Evolutionary conservation across 192 early-diverging fungal species (phyloP), one percentile per base, ranked within the genome.

Genomic region (Cladochytrium replicatum): DNA sequence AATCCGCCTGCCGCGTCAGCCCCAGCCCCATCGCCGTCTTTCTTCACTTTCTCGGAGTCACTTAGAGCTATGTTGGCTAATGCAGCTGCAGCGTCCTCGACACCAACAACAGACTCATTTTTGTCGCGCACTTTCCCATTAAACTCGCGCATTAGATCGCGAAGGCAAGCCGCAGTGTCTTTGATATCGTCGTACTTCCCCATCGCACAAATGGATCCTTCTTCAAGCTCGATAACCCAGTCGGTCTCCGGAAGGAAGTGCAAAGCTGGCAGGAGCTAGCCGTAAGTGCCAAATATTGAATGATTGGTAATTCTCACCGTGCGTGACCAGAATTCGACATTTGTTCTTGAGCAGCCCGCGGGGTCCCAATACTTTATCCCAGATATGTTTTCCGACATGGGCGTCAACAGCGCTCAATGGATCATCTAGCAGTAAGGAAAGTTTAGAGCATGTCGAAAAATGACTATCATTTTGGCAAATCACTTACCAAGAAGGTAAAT

Each of bases 291-390:
- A 22, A 44, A 44, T 44, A 37, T 44, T 44, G 13, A 13, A 11
- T 13, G 11, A 44, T 44, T 44, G 13, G 11, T 44, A 13, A 48
- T 25, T 21, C 11, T 6, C 9, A 52, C 50, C 50, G 22, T 46
- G 88, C 88, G 9, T n/a, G 32, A 8, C 89, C 89, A 37, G 74
- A 28, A 97, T 58, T 22, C 91, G 78, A 25, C 82, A 60, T 53
- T 91, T 89, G 32, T 70, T 70, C 19, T 75, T 72, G 11, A 95
- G 69, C 40, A 95, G 52, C 8, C 91, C 92, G n/a, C 80, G 67
- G 29, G 87, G 84, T 13, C 92, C 91, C 44, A 97, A 66, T 0
- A 92, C 88, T 29, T 89, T 58, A 43, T 93, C 82, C 61, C 94
- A 94, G 21, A 98, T 83, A 41, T 85, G 81, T 1, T 72, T 58